Evolutionary conservation across 2,329 filamentous ascomycete species (phyloP).

Genomic region (Dissoconium aciculare): DNA sequence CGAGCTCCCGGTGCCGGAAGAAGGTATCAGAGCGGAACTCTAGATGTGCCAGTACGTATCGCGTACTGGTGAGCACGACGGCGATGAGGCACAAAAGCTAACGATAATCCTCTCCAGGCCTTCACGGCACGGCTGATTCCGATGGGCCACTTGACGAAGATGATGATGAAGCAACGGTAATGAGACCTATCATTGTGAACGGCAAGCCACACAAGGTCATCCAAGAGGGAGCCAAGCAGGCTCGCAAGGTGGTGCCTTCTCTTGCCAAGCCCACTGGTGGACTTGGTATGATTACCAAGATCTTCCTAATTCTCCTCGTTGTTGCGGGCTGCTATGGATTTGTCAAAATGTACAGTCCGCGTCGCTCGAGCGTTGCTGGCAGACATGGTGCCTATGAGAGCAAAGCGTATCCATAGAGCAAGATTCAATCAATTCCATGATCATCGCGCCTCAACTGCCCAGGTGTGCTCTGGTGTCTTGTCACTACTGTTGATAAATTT

Average conservation of each 20-base stretch:
- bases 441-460: no score
- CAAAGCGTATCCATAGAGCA: conserved; percentile 3
- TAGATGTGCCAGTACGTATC: conserved; percentile 35
- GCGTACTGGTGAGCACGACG: conserved; percentile 1
- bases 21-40: conserved; percentile 89
- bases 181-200: conserved; percentile 3
- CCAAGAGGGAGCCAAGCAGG: conserved; percentile 8
- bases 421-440: conserved; percentile 1
- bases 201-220: conserved; percentile 6
- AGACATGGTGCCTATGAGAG: conserved; percentile 18
- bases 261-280: conserved; percentile 16
- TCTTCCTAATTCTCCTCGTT: conserved; percentile 31
- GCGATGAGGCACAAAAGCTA: conserved; percentile 3
- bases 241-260: conserved; percentile 4
- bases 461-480: no score
- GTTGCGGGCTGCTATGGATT: conserved; percentile 26
- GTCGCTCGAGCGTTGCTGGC: conserved; percentile 10
- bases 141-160: conserved; percentile 19
- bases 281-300: conserved; percentile 30
- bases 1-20: conserved; percentile 65
- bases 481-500: not conserved
- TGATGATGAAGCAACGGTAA: conserved; percentile 27
- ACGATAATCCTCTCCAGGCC: conserved; percentile 25
- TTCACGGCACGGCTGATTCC: conserved; percentile 30
- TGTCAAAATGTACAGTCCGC: conserved; percentile 12